phyloP scores from a whole-genome alignment of 768 basidiomycete genomes.

The Macrolepiota albuminosa region DNA sequence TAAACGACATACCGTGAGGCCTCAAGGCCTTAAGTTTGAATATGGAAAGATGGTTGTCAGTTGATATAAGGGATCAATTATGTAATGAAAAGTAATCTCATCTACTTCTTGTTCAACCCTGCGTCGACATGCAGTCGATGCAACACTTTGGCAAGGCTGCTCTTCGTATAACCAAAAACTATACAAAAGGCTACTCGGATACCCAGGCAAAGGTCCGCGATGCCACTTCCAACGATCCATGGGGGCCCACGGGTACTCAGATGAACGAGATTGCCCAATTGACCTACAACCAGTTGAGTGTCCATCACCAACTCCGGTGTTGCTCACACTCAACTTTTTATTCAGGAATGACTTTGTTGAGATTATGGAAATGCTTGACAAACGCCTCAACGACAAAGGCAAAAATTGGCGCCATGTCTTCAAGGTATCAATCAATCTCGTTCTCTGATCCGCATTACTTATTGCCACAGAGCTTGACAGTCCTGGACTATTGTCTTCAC shows the following conservation, averaged over 20 bases:
- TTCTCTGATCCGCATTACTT: background rate
- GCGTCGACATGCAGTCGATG: slow-evolving; percentile 28
- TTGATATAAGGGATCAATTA: background rate
- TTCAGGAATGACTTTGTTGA: slow-evolving; percentile 90
- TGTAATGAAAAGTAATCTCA: background rate
- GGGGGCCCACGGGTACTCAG: slow-evolving; percentile 96
- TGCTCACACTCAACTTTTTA: slow-evolving; percentile 1
- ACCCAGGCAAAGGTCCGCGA: slow-evolving; percentile 94
- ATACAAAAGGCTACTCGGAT: slow-evolving; percentile 95
- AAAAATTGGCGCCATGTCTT: slow-evolving; percentile 99
- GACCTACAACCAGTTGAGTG: slow-evolving; percentile 85
- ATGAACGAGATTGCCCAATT: slow-evolving; percentile 99
- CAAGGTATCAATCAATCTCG: slow-evolving; percentile 53
- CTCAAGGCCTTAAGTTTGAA: too few species aligned
- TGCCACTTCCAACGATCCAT: slow-evolving; percentile 96
- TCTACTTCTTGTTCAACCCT: background rate
- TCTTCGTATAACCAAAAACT: slow-evolving; percentile 88
- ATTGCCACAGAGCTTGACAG: slow-evolving; percentile 66
- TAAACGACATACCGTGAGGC: background rate
- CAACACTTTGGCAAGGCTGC: slow-evolving; percentile 84
- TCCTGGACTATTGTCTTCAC: slow-evolving; percentile 94
- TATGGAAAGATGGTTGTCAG: background rate
- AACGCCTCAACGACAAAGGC: slow-evolving; percentile 96
- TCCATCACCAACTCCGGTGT: background rate
- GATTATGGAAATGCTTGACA: slow-evolving; percentile 99